These are phyloP conservation scores for Phalaenopsis equestris DNA, from an alignment of 106 monocot genomes.

Conservation along the genomic window DNA sequence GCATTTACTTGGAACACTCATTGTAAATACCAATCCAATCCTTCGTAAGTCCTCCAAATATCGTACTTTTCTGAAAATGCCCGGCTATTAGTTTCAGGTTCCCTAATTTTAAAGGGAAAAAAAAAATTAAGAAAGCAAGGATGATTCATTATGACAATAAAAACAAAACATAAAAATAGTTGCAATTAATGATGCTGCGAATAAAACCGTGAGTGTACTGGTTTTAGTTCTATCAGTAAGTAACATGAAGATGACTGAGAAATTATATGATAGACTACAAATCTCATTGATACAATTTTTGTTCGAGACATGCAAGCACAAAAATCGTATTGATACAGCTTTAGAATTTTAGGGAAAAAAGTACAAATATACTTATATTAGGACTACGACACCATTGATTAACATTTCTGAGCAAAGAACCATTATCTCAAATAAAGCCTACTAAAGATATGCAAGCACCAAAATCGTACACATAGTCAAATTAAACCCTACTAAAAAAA, in stretches of 20 bases:
- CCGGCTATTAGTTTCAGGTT: conserved; percentile 82
- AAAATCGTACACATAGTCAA: too few species aligned
- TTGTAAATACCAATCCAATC: conserved; percentile 94
- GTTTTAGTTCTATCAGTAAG: background rate
- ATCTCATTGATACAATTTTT: too few species aligned
- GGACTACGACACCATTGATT: too few species aligned
- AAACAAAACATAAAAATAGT: background rate
- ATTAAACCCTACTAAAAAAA: too few species aligned
- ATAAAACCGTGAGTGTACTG: background rate
- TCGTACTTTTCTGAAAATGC: conserved; percentile 92
- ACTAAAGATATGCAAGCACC: too few species aligned
- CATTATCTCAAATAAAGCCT: too few species aligned
- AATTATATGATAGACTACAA: background rate
- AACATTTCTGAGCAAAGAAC: too few species aligned
- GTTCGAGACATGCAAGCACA: too few species aligned
- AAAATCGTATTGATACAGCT: too few species aligned
- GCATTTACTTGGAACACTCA: conserved; percentile 82
- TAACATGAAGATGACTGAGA: background rate
- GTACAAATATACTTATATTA: too few species aligned
- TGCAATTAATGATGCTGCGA: background rate
- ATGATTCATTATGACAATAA: background rate
- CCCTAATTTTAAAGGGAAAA: conserved; percentile 21
- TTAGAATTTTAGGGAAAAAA: too few species aligned
- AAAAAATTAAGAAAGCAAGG: background rate
- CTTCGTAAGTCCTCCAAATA: conserved; percentile 75